Base-by-base conservation (phyloP, 495 filamentous ascomycete genomes). In the Oidiodendron maius region DNA sequence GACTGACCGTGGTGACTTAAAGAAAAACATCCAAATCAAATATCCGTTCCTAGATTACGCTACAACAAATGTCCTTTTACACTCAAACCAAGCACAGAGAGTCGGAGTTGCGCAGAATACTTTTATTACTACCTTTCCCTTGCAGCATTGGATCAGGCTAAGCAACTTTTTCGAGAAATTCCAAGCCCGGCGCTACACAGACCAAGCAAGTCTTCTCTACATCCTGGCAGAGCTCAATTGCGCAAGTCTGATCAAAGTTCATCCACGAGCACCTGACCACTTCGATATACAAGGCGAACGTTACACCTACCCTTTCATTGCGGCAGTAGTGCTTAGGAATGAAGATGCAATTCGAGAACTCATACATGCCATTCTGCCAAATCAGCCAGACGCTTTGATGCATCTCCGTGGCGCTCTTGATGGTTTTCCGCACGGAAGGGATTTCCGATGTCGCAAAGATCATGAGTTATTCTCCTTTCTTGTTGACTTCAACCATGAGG, bases 1-100 rank as follows among this genome's bases (percentile, higher is more conserved):
- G n/a, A n/a, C n/a, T n/a, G n/a, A n/a, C n/a, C n/a, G n/a, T n/a
- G n/a, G n/a, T n/a, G n/a, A n/a, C n/a, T n/a, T n/a, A n/a, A n/a
- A n/a, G n/a, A n/a, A n/a, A n/a, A n/a, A n/a, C n/a, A n/a, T n/a
- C n/a, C n/a, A n/a, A n/a, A n/a, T n/a, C n/a, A 47, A 12, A 48
- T 68, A 65, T 44, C 67, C 68, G 4, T 72, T 75, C 46, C 51
- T 74, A 0, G 48, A 67, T 44, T 77, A 75, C 52, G 65, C 71
- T 18, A 53, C 25, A n/a, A 45, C 59, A 17, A 24, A 67, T 52
- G 46, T 76, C 4, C 58, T 77, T 1, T 52, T 64, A 18, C 72
- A 77, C 57, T 64, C 72, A n/a, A 56, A 76, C 15, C 47, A 44
- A 12, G 72, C 71, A 12, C 56, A 56, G 15, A 26, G 15, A 23